These are phyloP conservation scores for Colletotrichum lini DNA, from an alignment of 2,329 filamentous ascomycete genomes.

Conservation along the genomic window DNA sequence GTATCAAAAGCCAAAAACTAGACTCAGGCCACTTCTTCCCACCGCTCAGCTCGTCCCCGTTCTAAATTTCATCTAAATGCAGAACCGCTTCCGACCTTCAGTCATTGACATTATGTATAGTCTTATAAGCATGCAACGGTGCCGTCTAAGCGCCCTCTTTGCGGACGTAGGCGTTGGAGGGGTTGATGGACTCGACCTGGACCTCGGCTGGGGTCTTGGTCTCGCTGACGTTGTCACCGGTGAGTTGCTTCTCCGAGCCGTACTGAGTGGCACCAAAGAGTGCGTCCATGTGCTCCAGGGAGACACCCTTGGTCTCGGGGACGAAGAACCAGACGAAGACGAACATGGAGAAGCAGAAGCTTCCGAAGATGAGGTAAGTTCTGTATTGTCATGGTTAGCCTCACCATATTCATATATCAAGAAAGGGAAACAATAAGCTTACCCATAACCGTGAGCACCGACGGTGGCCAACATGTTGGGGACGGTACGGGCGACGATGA, in stretches of 20 bases:
- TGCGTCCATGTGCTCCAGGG: constrained; percentile 44
- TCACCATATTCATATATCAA: rapidly evolving
- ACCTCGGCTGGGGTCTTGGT: constrained; percentile 29
- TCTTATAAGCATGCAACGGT: not conserved
- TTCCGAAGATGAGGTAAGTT: constrained; percentile 75
- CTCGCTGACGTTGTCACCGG: constrained; percentile 36
- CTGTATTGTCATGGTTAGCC: constrained; percentile 44
- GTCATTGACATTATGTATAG: constrained; percentile 18
- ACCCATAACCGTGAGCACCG: constrained; percentile 55
- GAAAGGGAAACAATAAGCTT: constrained; percentile 20
- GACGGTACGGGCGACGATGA: constrained; percentile 75
- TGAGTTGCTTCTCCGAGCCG: constrained; percentile 35
- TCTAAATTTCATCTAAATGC: constrained; percentile 29
- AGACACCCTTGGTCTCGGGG: constrained; percentile 73
- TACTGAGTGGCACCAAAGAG: constrained; percentile 41
- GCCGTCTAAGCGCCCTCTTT: constrained; percentile 32
- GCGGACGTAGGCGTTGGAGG: constrained; percentile 36
- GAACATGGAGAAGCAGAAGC: constrained; percentile 75
- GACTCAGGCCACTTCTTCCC: constrained; percentile 4
- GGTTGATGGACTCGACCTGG: constrained; percentile 37
- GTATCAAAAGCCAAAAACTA: constrained; percentile 37
- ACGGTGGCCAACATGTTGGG: constrained; percentile 72
- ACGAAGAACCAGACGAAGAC: constrained; percentile 74
- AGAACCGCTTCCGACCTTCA: constrained; percentile 20
- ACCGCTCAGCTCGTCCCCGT: not conserved